Base-by-base conservation (phyloP, 345 rosid species). In the Carallia brachiata region DNA sequence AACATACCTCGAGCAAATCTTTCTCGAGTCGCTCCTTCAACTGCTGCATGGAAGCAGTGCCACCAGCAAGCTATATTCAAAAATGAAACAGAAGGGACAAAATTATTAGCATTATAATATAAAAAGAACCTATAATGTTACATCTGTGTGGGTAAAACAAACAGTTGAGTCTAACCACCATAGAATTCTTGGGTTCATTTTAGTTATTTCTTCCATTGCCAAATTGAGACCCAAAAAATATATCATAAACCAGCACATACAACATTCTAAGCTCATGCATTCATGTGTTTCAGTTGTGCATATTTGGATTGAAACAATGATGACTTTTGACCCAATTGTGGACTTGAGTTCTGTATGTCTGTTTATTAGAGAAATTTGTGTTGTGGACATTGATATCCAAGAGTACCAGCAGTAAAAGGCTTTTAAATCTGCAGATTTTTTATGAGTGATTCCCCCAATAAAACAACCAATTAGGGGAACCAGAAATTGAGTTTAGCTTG, bases 41-140 rank as follows among this genome's bases (percentile, higher is more conserved):
- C 75, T 94, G 98, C 81, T 94, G 98, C 97, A 94, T 94, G 18
- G 98, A 91, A 78, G 98, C 90, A 37, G 98, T 94, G 72, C 98
- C 98, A 77, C 98, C 98, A 76, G 97, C 91, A 78, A 94, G 96
- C 98, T 94, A 78, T n/a, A 75, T 70, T 56, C 70, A 44, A 50
- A 56, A 10, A 59, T 23, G 63, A 73, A 50, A 74, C 23, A 56
- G 4, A 67, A 71, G 44, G 47, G 31, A 58, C 62, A 13, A 55
- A 37, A 72, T 69, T 48, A 67, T 27, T 32, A 52, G 12, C 10
- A 37, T 6, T 32, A 2, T 1, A 36, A 60, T 52, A 30, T 39
- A 31, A 53, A 31, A 54, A 40, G 1, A 52, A 54, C 6, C 19
- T 9, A 39, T 13, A 32, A 28, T 16, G 31, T n/a, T 37, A 28